phyloP scores from a whole-genome alignment of 1,284 basidiomycete genomes.

The Cryptococcus floricola region DNA sequence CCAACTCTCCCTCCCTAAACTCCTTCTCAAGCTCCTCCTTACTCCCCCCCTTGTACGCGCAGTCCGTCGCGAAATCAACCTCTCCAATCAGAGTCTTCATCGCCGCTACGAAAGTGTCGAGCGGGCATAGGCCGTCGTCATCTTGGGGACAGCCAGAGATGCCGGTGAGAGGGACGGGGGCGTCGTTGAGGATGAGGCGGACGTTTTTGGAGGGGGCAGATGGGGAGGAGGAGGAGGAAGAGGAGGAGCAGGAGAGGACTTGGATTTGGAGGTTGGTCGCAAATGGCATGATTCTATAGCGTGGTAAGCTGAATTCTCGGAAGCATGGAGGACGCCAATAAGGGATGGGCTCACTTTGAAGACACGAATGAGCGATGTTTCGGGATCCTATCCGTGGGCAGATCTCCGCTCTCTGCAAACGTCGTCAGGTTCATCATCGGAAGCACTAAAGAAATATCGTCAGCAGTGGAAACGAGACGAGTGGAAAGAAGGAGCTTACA shows the following conservation, averaged over 20 bases:
- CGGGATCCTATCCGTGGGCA: slow-evolving; percentile 69
- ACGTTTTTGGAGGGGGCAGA: slow-evolving; percentile 37
- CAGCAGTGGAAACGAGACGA: background rate
- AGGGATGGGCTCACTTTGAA: slow-evolving; percentile 31
- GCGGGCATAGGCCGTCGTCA: slow-evolving; percentile 58
- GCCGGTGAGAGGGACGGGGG: slow-evolving; percentile 61
- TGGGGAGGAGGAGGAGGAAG: too few relatives aligned
- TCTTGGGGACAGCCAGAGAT: slow-evolving; percentile 56
- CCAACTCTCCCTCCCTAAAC: background rate
- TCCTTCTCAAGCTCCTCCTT: background rate
- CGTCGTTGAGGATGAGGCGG: slow-evolving; percentile 56
- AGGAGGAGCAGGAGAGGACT: slow-evolving; percentile 54
- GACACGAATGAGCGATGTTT: slow-evolving; percentile 51
- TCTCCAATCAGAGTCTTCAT: slow-evolving; percentile 54
- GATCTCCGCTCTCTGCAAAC: slow-evolving; percentile 63
- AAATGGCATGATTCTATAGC: slow-evolving; percentile 52
- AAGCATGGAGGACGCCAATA: background rate
- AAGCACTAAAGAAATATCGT: slow-evolving; percentile 48
- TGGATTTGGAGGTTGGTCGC: slow-evolving; percentile 60
- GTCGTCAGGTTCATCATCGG: slow-evolving; percentile 63
- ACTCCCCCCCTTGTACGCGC: slow-evolving; percentile 14
- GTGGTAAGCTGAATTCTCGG: background rate
- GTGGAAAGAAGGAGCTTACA: slow-evolving; percentile 19
- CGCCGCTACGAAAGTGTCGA: slow-evolving; percentile 55
- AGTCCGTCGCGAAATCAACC: slow-evolving; percentile 44